These are phyloP conservation scores for Lecanicillium sp. DNA, from an alignment of 2,329 filamentous ascomycete species.

Conservation along the genomic window DNA sequence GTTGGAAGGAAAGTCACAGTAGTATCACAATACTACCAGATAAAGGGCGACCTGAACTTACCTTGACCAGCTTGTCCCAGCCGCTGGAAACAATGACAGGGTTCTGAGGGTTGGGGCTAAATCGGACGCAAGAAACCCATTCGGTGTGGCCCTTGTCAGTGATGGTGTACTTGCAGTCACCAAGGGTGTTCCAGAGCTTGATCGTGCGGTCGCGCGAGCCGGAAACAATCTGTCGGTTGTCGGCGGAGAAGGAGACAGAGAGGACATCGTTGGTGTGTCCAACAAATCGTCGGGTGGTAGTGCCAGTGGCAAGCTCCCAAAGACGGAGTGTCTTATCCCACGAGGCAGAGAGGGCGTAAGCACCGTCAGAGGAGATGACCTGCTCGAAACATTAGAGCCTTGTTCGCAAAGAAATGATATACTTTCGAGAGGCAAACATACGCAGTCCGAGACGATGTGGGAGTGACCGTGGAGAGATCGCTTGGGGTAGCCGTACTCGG, in stretches of 20 bases:
- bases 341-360: conserved; percentile 95
- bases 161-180: conserved; percentile 99
- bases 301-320: conserved; percentile 96
- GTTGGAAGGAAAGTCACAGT: conserved; percentile 19
- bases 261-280: conserved; percentile 99
- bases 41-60: conserved; percentile 44
- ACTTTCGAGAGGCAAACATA: conserved; percentile 51
- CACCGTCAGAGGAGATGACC: conserved; percentile 99
- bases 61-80: conserved; percentile 99
- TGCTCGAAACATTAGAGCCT: conserved; percentile 29
- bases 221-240: conserved; percentile 99
- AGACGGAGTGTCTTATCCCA: conserved; percentile 99
- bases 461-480: conserved; percentile 97
- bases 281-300: conserved; percentile 95
- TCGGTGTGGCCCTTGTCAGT: conserved; percentile 99
- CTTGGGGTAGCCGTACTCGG: conserved; percentile 98
- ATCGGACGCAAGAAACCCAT: conserved; percentile 99
- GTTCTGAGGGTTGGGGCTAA: conserved; percentile 99
- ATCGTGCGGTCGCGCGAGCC: conserved; percentile 97
- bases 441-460: conserved; percentile 99
- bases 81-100: conserved; percentile 97
- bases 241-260: conserved; percentile 99
- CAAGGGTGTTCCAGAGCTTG: conserved; percentile 99
- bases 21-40: background rate
- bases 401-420: conserved; percentile 8